Evolutionary conservation across 148 eudicot species (phyloP).

Genomic region (Rhododendron molle): DNA sequence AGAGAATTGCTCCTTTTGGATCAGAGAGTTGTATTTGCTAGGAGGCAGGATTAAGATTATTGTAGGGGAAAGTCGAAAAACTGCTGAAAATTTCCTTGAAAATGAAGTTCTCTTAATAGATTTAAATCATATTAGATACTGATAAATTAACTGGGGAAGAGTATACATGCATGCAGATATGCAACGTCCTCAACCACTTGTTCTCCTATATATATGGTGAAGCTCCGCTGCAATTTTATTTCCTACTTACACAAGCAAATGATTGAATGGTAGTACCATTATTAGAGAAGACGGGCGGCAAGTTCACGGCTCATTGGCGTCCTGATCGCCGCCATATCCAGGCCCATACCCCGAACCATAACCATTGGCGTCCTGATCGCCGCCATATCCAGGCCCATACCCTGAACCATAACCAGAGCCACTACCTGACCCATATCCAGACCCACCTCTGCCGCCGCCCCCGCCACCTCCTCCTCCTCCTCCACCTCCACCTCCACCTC

Average conservation of each 20-base stretch:
- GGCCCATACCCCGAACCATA: conserved; percentile 22
- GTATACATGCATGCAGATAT: background rate
- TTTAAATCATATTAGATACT: background rate
- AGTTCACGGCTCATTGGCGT: background rate
- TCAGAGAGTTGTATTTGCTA: too few species aligned
- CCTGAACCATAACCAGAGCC: conserved; percentile 29
- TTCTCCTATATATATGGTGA: background rate
- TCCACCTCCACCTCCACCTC: conserved; percentile 19
- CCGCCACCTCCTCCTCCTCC: conserved; percentile 14
- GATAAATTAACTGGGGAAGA: background rate
- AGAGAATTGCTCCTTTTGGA: too few species aligned
- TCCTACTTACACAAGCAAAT: background rate
- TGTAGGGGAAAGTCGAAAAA: background rate
- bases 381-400: conserved; percentile 15
- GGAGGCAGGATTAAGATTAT: background rate
- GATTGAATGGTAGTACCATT: background rate
- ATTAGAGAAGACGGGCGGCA: background rate
- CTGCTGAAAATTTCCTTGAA: background rate
- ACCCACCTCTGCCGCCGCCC: conserved; percentile 15
- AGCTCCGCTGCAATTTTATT: background rate
- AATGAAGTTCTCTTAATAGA: background rate
- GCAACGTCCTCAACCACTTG: background rate
- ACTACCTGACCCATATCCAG: conserved; percentile 19
- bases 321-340: conserved; percentile 15
- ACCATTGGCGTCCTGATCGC: conserved; percentile 14